Evolutionary conservation across 106 monocot species (phyloP).

Genomic region (Alisma plantagoaquatica): DNA sequence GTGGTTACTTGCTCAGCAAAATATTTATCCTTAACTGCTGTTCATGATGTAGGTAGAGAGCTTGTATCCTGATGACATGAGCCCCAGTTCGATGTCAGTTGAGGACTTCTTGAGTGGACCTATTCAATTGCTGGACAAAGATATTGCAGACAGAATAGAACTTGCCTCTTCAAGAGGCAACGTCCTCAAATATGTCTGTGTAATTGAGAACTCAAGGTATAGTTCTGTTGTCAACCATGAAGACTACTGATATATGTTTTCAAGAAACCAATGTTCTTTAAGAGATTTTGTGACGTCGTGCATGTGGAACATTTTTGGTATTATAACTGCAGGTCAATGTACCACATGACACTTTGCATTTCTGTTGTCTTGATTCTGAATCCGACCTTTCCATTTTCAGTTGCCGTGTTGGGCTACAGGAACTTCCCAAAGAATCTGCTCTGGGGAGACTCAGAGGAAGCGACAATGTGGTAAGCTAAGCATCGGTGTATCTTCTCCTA

Average conservation of each 20-base stretch:
- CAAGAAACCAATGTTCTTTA: too few relatives aligned
- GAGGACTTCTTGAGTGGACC: slow-evolving; percentile 61
- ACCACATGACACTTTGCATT: too few relatives aligned
- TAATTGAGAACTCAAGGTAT: slow-evolving; percentile 69
- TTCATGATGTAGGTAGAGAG: slow-evolving; percentile 97
- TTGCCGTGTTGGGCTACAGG: slow-evolving; percentile 74
- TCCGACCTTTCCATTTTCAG: too few relatives aligned
- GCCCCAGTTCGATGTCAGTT: slow-evolving; percentile 53
- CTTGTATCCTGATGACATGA: slow-evolving; percentile 78
- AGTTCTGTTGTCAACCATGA: background rate
- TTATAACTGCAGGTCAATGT: too few relatives aligned
- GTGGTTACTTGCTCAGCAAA: too few relatives aligned
- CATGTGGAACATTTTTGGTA: too few relatives aligned
- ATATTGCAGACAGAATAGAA: slow-evolving; percentile 48
- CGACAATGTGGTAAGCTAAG: slow-evolving; percentile 76
- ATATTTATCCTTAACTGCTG: background rate
- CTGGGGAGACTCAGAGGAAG: slow-evolving; percentile 95
- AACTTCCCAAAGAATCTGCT: slow-evolving; percentile 77
- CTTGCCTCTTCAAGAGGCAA: slow-evolving; percentile 56
- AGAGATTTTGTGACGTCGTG: background rate
- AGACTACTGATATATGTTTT: too few relatives aligned
- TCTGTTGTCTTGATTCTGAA: too few relatives aligned
- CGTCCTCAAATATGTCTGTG: slow-evolving; percentile 88
- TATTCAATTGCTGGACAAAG: slow-evolving; percentile 55
- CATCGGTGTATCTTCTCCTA: too few relatives aligned